These are phyloP conservation scores for Gelatoporia subvermispora DNA, from an alignment of 768 basidiomycete genomes.

Conservation along the genomic window DNA sequence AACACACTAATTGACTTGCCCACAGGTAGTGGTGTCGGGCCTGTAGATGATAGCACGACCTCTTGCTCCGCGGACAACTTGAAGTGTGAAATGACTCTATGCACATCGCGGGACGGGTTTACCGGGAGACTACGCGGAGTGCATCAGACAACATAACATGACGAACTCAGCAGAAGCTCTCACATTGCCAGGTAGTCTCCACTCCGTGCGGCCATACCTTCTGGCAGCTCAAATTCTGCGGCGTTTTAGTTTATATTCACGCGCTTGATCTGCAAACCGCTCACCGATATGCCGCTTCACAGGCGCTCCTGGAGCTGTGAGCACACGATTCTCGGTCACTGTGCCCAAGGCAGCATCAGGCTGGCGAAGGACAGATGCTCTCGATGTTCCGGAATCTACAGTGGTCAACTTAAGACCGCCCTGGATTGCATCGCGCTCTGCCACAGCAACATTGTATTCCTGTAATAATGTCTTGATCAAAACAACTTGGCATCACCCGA, in stretches of 20 bases:
- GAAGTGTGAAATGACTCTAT: constrained; percentile 34
- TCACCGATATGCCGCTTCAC: constrained; percentile 40
- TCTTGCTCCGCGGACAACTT: constrained; percentile 34
- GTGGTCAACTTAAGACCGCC: constrained; percentile 26
- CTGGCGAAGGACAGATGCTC: constrained; percentile 33
- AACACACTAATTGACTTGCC: constrained; percentile 32
- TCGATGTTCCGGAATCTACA: constrained; percentile 27
- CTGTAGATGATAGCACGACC: constrained; percentile 33
- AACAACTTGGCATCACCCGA: not conserved
- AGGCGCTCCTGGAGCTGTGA: constrained; percentile 34
- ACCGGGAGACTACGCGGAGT: constrained; percentile 29
- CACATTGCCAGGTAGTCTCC: constrained; percentile 47
- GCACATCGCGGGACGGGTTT: constrained; percentile 36
- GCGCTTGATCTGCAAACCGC: too few relatives aligned
- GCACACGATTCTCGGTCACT: constrained; percentile 34
- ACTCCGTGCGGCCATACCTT: constrained; percentile 32
- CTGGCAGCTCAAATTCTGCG: constrained; percentile 37
- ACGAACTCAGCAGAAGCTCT: constrained; percentile 2
- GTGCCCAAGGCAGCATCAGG: constrained; percentile 33
- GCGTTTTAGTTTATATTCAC: not conserved
- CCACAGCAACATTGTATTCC: constrained; percentile 23
- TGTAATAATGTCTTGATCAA: constrained; percentile 8
- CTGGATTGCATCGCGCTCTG: not conserved
- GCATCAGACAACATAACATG: not conserved
- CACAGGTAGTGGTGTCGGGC: constrained; percentile 36